These are phyloP conservation scores for Grosmannia serpens DNA, from an alignment of 2,329 filamentous ascomycete genomes.

Conservation along the genomic window DNA sequence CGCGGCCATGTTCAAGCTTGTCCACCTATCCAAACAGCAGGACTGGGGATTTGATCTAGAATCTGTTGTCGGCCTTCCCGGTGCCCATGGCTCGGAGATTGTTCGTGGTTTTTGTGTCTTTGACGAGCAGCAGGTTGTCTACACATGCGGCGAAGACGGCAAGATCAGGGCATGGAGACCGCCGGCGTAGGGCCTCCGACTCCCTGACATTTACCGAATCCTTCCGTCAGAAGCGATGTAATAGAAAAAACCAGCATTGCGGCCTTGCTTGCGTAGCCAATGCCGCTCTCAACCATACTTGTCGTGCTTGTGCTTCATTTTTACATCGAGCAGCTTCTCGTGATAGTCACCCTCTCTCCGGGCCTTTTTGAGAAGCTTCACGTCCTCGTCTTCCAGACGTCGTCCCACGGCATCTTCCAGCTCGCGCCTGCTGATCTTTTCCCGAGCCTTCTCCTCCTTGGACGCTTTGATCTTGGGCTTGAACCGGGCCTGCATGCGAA, in stretches of 20 bases:
- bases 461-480: slow-evolving; percentile 71
- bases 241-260: neutral
- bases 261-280: neutral
- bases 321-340: slow-evolving; percentile 73
- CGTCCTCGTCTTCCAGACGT: slow-evolving; percentile 71
- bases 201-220: neutral
- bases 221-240: neutral
- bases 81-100: slow-evolving; percentile 53
- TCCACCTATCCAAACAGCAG: slow-evolving; percentile 45
- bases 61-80: slow-evolving; percentile 46
- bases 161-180: slow-evolving; percentile 46
- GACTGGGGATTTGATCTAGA: slow-evolving; percentile 44
- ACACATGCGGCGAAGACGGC: slow-evolving; percentile 48
- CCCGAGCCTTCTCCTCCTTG: slow-evolving; percentile 71
- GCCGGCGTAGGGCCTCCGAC: neutral
- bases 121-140: slow-evolving; percentile 46
- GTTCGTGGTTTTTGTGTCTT: slow-evolving; percentile 53
- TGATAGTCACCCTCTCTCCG: slow-evolving; percentile 81
- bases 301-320: slow-evolving; percentile 87
- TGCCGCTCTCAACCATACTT: slow-evolving; percentile 49
- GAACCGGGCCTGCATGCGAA: slow-evolving; percentile 92
- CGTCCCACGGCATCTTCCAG: slow-evolving; percentile 72
- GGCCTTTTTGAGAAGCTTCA: slow-evolving; percentile 70
- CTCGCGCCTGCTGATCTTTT: slow-evolving; percentile 79
- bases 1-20: slow-evolving; percentile 45